Evolutionary conservation across 495 filamentous ascomycete genomes (phyloP).

Genomic region (Neurospora hispaniola): DNA sequence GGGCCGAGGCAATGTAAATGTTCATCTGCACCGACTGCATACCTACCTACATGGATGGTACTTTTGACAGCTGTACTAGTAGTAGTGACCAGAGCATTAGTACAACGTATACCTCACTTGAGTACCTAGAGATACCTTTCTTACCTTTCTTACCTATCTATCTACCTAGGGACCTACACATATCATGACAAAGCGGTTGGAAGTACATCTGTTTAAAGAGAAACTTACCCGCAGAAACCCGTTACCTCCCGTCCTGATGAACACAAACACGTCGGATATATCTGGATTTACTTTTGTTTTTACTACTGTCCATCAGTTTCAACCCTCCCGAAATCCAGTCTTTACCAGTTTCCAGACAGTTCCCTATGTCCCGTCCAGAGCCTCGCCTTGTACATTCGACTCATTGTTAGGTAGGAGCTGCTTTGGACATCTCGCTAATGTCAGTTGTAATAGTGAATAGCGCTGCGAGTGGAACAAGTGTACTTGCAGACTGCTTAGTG

Average conservation of each 20-base stretch:
- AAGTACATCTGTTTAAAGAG: background rate
- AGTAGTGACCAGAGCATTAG: no score
- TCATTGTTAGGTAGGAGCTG: background rate
- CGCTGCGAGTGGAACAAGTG: background rate
- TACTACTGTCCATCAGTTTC: background rate
- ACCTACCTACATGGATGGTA: background rate
- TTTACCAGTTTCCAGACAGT: background rate
- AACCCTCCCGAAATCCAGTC: background rate
- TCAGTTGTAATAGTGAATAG: background rate
- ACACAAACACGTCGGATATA: background rate
- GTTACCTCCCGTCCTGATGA: no score
- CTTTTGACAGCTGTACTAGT: background rate
- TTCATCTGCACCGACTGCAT: background rate
- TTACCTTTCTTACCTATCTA: no score
- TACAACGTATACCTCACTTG: background rate
- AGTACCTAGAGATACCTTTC: background rate
- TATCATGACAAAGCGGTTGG: background rate
- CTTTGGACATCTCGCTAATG: background rate
- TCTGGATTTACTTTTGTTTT: background rate
- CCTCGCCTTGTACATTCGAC: background rate
- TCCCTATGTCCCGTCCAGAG: background rate
- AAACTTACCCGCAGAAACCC: background rate
- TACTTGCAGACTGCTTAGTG: background rate
- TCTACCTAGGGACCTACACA: background rate
- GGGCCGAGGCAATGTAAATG: background rate